Base-by-base conservation (phyloP, 2,329 filamentous ascomycete species). In the Alternaria solani region DNA sequence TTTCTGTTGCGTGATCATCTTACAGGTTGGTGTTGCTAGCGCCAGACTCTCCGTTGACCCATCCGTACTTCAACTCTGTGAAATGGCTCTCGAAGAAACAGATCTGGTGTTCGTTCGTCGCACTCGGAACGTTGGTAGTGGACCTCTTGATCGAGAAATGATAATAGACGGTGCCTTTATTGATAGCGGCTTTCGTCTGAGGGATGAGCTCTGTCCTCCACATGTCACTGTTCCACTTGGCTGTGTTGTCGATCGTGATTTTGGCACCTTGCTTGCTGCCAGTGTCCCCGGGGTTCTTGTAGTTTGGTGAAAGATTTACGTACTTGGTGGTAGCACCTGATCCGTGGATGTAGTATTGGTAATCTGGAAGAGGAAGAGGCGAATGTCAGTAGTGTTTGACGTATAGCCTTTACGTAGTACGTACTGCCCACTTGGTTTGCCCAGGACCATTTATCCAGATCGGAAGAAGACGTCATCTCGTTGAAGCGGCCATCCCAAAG, bases 191-290 rank as follows among this genome's bases (percentile, higher is more conserved):
- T 2, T 77, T 85, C 0, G 89, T 91, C 79, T 91, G 88, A 8
- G 90, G 89, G 66, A 93, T 92, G 61, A 92, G 81, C 79, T 92
- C 90, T 0, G 88, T 91, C 52, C 90, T 85, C 74, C 89, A 87
- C 90, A 92, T 92, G 73, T 91, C 88, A 23, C 87, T 88, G 77
- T 92, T 89, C 89, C 89, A 92, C 75, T 87, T 90, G 1, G 89
- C 84, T 1, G 86, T 89, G 69, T 77, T 75, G 69, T 83, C 83
- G 63, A 92, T 88, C 5, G 87, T 90, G 77, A 92, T 87, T 73
- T 89, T 89, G 66, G 86, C 87, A 18, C 90, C 90, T 77, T 91
- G 86, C 36, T 80, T 84, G 51, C 87, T 88, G 49, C 81, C 81
- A 0, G 80, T 81, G 75, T 91, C 89, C 66, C 84, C 85, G 0